A percentile compares a stretch with the other conserved stretches of the same genome.
Conservation (phyloP, 495 filamentous ascomycete species). For the Aspergillus biplanus region DNA sequence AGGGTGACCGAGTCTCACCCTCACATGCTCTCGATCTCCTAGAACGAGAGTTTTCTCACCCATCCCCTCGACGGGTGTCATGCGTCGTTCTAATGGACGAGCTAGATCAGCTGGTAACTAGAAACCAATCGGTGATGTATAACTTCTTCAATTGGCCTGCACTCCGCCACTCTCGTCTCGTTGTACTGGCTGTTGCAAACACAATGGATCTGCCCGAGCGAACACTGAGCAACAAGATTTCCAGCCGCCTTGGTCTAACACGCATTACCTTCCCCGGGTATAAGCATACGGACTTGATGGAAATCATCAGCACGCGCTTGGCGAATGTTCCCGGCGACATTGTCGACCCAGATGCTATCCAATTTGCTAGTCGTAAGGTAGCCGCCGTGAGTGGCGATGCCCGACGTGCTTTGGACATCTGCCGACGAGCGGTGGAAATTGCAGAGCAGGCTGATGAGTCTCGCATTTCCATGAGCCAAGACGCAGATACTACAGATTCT, state of each 20-base stretch:
- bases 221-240: slow-evolving; percentile 97
- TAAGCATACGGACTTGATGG: slow-evolving; percentile 96
- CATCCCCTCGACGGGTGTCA: slow-evolving; percentile 85
- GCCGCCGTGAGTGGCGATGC: slow-evolving; percentile 96
- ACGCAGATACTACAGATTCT: slow-evolving; percentile 38
- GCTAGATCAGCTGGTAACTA: slow-evolving; percentile 95
- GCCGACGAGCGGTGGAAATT: slow-evolving; percentile 91
- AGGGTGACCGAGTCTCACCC: slow-evolving; percentile 88
- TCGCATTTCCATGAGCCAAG: slow-evolving; percentile 13
- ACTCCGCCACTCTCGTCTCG: slow-evolving; percentile 84
- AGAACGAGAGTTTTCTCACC: slow-evolving; percentile 88
- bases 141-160: slow-evolving; percentile 99
- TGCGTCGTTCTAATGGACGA: slow-evolving; percentile 99
- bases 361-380: slow-evolving; percentile 96
- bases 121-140: slow-evolving; percentile 99
- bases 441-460: slow-evolving; percentile 72
- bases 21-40: slow-evolving; percentile 89
- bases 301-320: slow-evolving; percentile 89
- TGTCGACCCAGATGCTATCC: slow-evolving; percentile 90
- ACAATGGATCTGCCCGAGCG: slow-evolving; percentile 99
- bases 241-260: slow-evolving; percentile 82
- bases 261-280: slow-evolving; percentile 97
- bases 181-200: slow-evolving; percentile 96
- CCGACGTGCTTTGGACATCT: slow-evolving; percentile 91
- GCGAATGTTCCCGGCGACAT: slow-evolving; percentile 85